phyloP scores from a whole-genome alignment of 495 filamentous ascomycete genomes.

The Penicillium bovifimosum region DNA sequence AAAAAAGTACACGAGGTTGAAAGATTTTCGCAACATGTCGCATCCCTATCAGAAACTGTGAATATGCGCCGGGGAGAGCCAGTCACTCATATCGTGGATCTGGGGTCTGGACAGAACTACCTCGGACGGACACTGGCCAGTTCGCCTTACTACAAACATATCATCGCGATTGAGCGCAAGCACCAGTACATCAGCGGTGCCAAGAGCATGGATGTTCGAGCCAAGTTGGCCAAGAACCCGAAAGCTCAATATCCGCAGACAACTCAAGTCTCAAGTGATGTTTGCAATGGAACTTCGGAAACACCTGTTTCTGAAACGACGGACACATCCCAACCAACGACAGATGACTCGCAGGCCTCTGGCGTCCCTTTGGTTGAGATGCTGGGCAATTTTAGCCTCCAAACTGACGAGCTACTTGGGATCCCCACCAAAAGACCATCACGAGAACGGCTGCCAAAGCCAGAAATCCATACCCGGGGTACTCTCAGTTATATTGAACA shows the following conservation, averaged over 20 bases:
- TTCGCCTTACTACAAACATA: constrained; percentile 74
- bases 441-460: constrained; percentile 28
- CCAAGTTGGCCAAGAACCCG: constrained; percentile 59
- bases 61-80: constrained; percentile 42
- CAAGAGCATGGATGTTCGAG: constrained; percentile 73
- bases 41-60: constrained; percentile 48
- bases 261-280: constrained; percentile 62
- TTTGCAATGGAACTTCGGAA: constrained; percentile 26
- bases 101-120: constrained; percentile 95
- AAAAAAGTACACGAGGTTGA: constrained; percentile 88
- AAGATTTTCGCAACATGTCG: constrained; percentile 57
- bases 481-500: constrained; percentile 49
- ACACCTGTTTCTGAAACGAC: constrained; percentile 22
- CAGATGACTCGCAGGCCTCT: constrained; percentile 1
- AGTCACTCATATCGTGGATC: constrained; percentile 89
- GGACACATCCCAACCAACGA: constrained; percentile 8
- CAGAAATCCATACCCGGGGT: constrained; percentile 20
- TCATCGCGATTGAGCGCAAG: constrained; percentile 86
- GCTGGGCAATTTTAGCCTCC: constrained; percentile 34
- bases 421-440: neutral
- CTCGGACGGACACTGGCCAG: constrained; percentile 82
- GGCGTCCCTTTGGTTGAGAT: constrained; percentile 31
- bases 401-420: constrained; percentile 24
- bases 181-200: constrained; percentile 81
- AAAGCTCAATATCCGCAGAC: constrained; percentile 54